Base-by-base conservation (phyloP, 768 basidiomycete species). In the Hydnomerulius pinastri region DNA sequence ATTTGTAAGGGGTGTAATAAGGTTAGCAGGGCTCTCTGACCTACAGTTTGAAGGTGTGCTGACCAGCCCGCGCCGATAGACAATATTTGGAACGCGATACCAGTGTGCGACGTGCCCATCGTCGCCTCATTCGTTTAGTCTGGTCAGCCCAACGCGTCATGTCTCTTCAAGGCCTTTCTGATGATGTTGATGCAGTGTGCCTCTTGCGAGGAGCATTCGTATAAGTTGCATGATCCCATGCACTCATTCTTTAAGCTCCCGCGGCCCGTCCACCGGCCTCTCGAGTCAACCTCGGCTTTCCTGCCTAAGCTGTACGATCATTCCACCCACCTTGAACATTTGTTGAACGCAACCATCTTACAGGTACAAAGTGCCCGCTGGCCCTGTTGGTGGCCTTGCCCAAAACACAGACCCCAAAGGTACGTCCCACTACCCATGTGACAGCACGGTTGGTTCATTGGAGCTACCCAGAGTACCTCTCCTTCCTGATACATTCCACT, bases 51-150 rank as follows among this genome's bases (percentile, higher is more conserved):
- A 40, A 20, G 5, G 9, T n/a, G 37, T 28, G 1, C 17, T 30
- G 1, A 47, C 11, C 21, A 39, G 20, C 9, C 23, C 46, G 18
- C 20, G 4, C 21, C 52, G 49, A 32, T 58, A 92, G 89, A 69
- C 75, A 23, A 93, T 96, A 48, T 67, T 83, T 44, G 93, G 95
- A 5, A 71, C 79, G 39, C 77, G 94, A 36, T 98, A 87, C 65
- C 94, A 97, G 63, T 98, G 95, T 63, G 91, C 87, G 12, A 87
- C 86, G 53, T 98, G 95, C 60, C 82, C 91, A 0, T 93, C 93
- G 4, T 74, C 73, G 32, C 85, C 91, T 0, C 72, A 71, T 17
- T 66, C 81, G 9, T 94, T 81, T 66, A 95, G 80, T 64, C 70
- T 97, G 61, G 94, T 96, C 17, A 17, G 67, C 57, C 7, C 54